These are phyloP conservation scores for Violaceomyces palustris DNA, from an alignment of 1,284 basidiomycete genomes.

Conservation along the genomic window DNA sequence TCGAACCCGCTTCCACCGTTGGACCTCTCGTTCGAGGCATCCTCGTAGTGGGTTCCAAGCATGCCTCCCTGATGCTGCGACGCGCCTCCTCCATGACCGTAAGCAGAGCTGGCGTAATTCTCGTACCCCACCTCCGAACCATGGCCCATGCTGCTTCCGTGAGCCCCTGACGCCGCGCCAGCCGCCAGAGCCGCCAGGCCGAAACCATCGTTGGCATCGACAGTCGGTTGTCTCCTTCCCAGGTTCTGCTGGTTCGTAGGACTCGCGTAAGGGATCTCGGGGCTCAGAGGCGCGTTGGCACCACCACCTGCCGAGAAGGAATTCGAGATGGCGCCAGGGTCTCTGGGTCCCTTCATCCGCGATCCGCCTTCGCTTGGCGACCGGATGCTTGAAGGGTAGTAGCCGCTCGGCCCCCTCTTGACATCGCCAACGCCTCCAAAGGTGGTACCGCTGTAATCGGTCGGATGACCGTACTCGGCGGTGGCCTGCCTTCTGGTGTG, in stretches of 20 bases:
- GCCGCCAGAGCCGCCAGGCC: slow-evolving; percentile 18
- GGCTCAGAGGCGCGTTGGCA: slow-evolving; percentile 11
- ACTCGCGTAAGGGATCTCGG: slow-evolving; percentile 7
- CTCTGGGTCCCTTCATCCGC: slow-evolving; percentile 7
- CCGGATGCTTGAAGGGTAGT: not conserved
- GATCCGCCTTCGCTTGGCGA: slow-evolving; percentile 1
- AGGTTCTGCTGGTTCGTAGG: slow-evolving; percentile 1
- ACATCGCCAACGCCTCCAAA: slow-evolving; percentile 12
- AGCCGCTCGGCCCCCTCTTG: not conserved
- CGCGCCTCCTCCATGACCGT: slow-evolving; percentile 14
- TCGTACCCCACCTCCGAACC: slow-evolving; percentile 9
- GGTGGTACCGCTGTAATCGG: slow-evolving; percentile 25
- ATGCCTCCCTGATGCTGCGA: slow-evolving; percentile 5
- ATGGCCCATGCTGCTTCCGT: slow-evolving; percentile 6
- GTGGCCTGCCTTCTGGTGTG: slow-evolving; percentile 18
- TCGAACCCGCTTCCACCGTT: too few relatives aligned
- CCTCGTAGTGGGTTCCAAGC: not conserved
- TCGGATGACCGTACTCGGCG: slow-evolving; percentile 25
- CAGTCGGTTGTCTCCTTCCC: slow-evolving; percentile 13
- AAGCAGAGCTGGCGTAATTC: slow-evolving; percentile 16
- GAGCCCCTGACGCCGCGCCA: slow-evolving; percentile 10
- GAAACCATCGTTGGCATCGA: slow-evolving; percentile 29
- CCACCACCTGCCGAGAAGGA: not conserved
- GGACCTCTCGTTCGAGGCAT: too few relatives aligned
- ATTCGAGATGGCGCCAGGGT: slow-evolving; percentile 17